phyloP scores from a whole-genome alignment of 2,329 filamentous ascomycete genomes.

The Biscogniauxia marginata region DNA sequence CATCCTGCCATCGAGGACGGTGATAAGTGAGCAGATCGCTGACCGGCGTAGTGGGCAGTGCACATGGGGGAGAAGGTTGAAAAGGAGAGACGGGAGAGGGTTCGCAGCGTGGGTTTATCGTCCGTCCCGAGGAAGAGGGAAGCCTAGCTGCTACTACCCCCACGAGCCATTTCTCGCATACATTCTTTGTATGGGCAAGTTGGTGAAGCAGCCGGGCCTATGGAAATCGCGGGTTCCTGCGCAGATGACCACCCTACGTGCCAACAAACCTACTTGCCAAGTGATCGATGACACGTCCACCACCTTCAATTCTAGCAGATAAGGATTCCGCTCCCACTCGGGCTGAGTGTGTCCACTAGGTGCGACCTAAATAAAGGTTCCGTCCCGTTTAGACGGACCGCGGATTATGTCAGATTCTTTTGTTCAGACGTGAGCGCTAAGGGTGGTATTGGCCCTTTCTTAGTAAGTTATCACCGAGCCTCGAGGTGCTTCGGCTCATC shows the following conservation, averaged over 20 bases:
- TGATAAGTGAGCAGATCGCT: background rate
- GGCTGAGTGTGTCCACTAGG: conserved; percentile 13
- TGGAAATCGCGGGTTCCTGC: conserved; percentile 36
- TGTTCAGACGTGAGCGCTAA: conserved; percentile 9
- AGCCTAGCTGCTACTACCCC: conserved; percentile 5
- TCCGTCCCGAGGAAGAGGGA: background rate
- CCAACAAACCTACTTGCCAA: conserved; percentile 7
- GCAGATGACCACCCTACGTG: conserved; percentile 31
- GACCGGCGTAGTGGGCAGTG: background rate
- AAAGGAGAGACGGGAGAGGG: background rate
- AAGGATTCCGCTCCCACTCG: background rate
- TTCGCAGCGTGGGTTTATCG: background rate
- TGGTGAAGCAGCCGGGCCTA: conserved; percentile 29
- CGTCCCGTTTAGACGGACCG: conserved; percentile 18
- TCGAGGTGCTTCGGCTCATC: background rate
- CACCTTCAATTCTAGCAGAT: conserved; percentile 12
- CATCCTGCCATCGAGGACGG: background rate
- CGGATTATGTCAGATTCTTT: conserved; percentile 19
- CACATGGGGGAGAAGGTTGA: background rate
- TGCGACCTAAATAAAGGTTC: background rate
- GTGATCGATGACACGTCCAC: conserved; percentile 28
- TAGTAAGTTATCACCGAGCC: background rate
- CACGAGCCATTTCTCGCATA: conserved; percentile 7
- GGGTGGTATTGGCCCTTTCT: background rate
- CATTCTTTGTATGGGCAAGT: conserved; percentile 11